Conservation (phyloP, 2,329 filamentous ascomycete genomes). For the Ramichloridium luteum region DNA sequence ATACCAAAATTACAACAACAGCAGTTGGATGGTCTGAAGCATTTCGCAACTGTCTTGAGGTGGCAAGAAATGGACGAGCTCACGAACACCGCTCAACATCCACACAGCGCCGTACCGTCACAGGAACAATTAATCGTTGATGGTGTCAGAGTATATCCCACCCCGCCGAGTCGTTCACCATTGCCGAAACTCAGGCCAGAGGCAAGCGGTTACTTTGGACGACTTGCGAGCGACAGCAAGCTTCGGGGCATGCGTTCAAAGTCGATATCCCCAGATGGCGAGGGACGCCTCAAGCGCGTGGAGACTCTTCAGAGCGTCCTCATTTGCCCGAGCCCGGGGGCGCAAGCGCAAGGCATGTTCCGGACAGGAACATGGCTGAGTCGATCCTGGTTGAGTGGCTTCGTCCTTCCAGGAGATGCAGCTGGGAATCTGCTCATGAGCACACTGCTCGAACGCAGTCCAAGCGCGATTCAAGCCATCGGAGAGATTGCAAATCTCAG, state of each 20-base stretch:
- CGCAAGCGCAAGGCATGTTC: no score
- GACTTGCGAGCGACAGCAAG: no score
- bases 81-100: no score
- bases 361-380: constrained; percentile 42
- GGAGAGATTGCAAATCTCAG: constrained; percentile 42
- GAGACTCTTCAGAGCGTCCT: constrained; percentile 2
- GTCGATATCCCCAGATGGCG: constrained; percentile 8
- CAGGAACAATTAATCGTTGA: no score
- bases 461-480: constrained; percentile 34
- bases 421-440: constrained; percentile 45
- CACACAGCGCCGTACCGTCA: no score
- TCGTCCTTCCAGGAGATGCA: constrained; percentile 42
- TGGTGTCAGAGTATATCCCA: no score
- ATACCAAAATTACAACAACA: constrained; percentile 25
- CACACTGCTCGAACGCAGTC: constrained; percentile 44
- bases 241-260: no score
- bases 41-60: constrained; percentile 38
- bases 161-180: no score
- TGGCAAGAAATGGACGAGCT: constrained; percentile 41
- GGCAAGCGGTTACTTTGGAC: no score
- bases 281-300: no score
- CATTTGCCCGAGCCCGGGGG: constrained; percentile 1
- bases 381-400: constrained; percentile 42
- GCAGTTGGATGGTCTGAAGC: constrained; percentile 39
- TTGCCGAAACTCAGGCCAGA: no score